Conservation (phyloP, 2,329 filamentous ascomycete species). For the Botryotinia convoluta region DNA sequence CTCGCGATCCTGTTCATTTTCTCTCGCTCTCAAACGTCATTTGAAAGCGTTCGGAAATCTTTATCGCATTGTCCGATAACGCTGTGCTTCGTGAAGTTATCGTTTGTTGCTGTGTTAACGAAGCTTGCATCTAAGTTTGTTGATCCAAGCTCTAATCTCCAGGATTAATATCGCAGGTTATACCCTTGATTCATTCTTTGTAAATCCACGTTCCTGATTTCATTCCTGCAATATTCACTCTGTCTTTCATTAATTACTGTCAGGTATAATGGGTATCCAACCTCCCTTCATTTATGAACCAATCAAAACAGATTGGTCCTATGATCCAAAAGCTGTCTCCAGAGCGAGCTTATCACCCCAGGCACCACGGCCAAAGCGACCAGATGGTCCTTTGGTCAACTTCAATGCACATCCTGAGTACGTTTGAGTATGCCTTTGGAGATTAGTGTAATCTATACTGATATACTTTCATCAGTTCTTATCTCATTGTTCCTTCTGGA, state of each 20-base stretch:
- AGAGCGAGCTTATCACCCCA: constrained; percentile 66
- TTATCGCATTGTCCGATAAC: constrained; percentile 24
- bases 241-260: constrained; percentile 23
- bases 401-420: constrained; percentile 89
- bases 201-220: constrained; percentile 27
- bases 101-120: constrained; percentile 38
- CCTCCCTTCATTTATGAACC: constrained; percentile 73
- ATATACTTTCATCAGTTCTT: constrained; percentile 42
- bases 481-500: constrained; percentile 61
- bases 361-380: constrained; percentile 60
- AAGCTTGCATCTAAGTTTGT: constrained; percentile 24
- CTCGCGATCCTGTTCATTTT: constrained; percentile 30
- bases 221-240: constrained; percentile 22
- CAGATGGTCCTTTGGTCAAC: constrained; percentile 71
- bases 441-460: neutral
- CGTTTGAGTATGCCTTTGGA: constrained; percentile 36
- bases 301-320: constrained; percentile 51
- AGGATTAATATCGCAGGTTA: constrained; percentile 3
- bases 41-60: constrained; percentile 23
- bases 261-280: constrained; percentile 49
- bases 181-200: constrained; percentile 27
- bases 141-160: constrained; percentile 11
- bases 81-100: constrained; percentile 16
- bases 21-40: constrained; percentile 23
- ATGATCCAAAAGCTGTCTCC: constrained; percentile 84